A percentile compares a stretch with the other conserved stretches of the same genome.
Evolutionary conservation across 176 grass and related monocot genomes (phyloP).

Genomic region (Triticum monococcum): DNA sequence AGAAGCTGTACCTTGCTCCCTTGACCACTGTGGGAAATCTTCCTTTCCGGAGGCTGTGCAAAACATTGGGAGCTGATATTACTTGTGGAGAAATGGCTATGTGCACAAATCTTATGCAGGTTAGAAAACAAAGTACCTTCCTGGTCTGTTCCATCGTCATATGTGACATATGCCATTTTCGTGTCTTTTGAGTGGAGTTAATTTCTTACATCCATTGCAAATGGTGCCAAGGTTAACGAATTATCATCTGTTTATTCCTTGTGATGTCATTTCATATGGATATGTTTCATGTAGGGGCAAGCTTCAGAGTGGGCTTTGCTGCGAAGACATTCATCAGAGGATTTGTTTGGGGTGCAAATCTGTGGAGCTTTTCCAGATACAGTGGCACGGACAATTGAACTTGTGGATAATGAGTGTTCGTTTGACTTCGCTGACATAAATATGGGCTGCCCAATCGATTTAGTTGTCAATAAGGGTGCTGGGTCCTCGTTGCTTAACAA

Average conservation of each 20-base stretch:
- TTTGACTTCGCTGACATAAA: conserved; percentile 95
- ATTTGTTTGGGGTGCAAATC: conserved; percentile 92
- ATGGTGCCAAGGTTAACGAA: not conserved
- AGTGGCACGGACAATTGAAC: conserved; percentile 73
- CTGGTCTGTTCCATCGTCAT: conserved; percentile 16
- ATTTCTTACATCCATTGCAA: not conserved
- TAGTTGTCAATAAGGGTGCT: conserved; percentile 87
- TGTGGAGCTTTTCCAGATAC: conserved; percentile 92
- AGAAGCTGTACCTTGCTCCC: conserved; percentile 88
- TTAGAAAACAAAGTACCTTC: conserved; percentile 21
- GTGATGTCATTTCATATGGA: not conserved
- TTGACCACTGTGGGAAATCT: conserved; percentile 95
- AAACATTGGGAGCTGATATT: conserved; percentile 89
- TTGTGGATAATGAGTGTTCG: conserved; percentile 72
- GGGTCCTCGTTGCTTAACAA: conserved; percentile 81
- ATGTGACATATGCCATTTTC: not conserved
- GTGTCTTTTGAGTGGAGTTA: conserved; percentile 1
- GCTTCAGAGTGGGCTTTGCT: conserved; percentile 97
- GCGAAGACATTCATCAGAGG: conserved; percentile 76
- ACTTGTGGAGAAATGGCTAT: conserved; percentile 99
- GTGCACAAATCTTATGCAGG: conserved; percentile 98
- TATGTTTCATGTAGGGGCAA: conserved; percentile 74
- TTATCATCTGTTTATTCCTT: conserved; percentile 8
- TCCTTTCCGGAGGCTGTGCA: conserved; percentile 87
- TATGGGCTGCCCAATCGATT: conserved; percentile 96